Base-by-base conservation (phyloP, 75 land plant species). In the Pseudotsuga menziesii region DNA sequence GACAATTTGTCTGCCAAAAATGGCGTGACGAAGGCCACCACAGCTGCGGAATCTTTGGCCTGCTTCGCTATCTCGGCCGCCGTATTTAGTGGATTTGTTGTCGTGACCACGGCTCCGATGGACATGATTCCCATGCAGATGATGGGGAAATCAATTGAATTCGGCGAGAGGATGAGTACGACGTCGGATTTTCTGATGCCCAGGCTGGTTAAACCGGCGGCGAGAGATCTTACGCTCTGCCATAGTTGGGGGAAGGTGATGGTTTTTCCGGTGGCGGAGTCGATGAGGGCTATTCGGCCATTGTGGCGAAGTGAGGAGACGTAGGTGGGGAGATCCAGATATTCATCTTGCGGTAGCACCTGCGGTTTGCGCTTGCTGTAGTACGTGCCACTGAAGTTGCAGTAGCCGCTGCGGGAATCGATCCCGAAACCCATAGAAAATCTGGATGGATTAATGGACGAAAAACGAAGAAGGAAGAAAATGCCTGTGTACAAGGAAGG, bases 51-150 rank as follows among this genome's bases (percentile, higher is more conserved):
- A 60, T 93, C 94, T 55, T 79, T 73, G 77, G 84, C 83, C 75
- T 96, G 97, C 73, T 89, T 91, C 44, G 83, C 78, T 85, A 96
- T 89, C 80, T 96, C 97, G 7, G 26, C 36, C 7, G 90, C 57
- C 14, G 94, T 93, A 89, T 93, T 96, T 82, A 96, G 84, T 3
- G 92, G 99, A 66, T 96, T 96, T 77, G 92, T 89, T 75, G 97
- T 91, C 80, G 93, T 96, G 81, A 92, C 75, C 72, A 94, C 73
- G 83, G 93, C 94, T 56, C 99, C 97, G 72, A 89, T 82, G 74
- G 89, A 88, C 86, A 93, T 83, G 62, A 85, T 91, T 58, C 92
- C 85, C 67, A 94, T 83, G 84, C 82, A 86, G 76, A 90, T 82
- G 59, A 94, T 78, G 70, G 97, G 91, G 79, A 93, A 94, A 86